Evolutionary conservation across 108 stramenopile genomes (phyloP), one percentile per base, ranked within the genome.

Genomic region (Stephanodiscus triporus): DNA sequence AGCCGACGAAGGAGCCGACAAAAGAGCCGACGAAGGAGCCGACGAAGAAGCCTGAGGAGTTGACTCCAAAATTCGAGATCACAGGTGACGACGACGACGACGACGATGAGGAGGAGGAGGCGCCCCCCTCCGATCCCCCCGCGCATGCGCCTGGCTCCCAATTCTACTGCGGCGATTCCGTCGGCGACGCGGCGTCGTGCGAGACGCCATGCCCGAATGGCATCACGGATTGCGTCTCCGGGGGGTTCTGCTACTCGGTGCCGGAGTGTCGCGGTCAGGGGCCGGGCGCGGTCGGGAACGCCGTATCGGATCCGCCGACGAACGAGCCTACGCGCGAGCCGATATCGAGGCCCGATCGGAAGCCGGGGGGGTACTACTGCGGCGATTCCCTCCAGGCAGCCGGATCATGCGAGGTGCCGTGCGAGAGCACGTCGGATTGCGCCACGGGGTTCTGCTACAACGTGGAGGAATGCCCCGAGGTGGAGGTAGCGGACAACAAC

Each of bases 211-310:
- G 74, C 27, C 74, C 74, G 0, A 47, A 57, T 19, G 74, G 74
- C 20, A 55, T 66, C 14, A 23, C 34, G 24, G 65, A 75, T 23
- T 75, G 74, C 26, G 24, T 36, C 29, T 0, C 1, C n/a, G 47
- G 38, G 6, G 64, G 56, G 9, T 75, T 75, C 61, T 75, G 74
- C 51, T 75, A 75, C 24, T 58, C 74, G 0, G 74, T 75, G 10
- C 50, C 66, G 29, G 38, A 65, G 43, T 75, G 74, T 38, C 6
- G 1, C 23, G 29, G 65, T 13, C 38, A n/a, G 0, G 73, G 30
- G 63, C 23, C 63, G n/a, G 32, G 43, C 38, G 53, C 48, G 48
- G 48, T 26, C 17, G 50, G 20, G n/a, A 32, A 48, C 29, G 29
- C 29, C 4, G 48, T 9, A 16, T 29, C n/a, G 48, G 29, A 4